Evolutionary conservation across 257 asterid species (phyloP), one percentile per base, ranked within the genome.

Genomic region (Solanum piurae): DNA sequence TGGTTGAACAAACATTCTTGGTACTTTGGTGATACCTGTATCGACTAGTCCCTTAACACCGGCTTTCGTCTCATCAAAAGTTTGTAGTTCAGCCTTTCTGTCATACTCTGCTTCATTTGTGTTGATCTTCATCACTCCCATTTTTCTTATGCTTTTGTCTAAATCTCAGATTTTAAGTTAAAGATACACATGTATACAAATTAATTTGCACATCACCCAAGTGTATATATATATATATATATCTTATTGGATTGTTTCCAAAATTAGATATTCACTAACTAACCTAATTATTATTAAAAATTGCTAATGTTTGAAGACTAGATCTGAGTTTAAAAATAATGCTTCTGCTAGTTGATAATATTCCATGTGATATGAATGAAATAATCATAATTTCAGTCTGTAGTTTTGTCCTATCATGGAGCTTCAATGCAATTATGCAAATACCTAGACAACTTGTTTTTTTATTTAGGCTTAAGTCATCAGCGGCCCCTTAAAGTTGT

Each of bases 11-110:
- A 86, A 86, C 1, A 86, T 16, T 4, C 18, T 83, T 25, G 86
- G 88, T 69, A 86, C 66, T 27, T 25, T 38, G 46, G 86, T 58
- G 34, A 86, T 76, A 42, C 88, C 86, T 11, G 68, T 44, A 76
- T 86, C 79, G 18, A 58, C 79, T 5, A 86, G 86, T 36, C 86
- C 88, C 44, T 86, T 86, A n/a, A 86, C 88, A 16, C 88, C 88
- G 12, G 79, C 79, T 37, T 58, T 77, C 25, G 80, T 62, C 49
- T 87, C 80, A 62, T 87, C 86, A 40, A 87, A 87, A 25, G 69
- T 69, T 87, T 77, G 71, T 12, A 75, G n/a, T 76, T 87, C 88
- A 20, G 76, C 64, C 42, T 60, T 60, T 7, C 86, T 60, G 86
- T 76, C 86, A 27, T n/a, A 87, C 52, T 77, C 72, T 34, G 11